Percentiles rank a stretch among this genome's conserved stretches.
phyloP scores from a whole-genome alignment of 139 green algal genomes.

The Coccomyxa sp. region DNA sequence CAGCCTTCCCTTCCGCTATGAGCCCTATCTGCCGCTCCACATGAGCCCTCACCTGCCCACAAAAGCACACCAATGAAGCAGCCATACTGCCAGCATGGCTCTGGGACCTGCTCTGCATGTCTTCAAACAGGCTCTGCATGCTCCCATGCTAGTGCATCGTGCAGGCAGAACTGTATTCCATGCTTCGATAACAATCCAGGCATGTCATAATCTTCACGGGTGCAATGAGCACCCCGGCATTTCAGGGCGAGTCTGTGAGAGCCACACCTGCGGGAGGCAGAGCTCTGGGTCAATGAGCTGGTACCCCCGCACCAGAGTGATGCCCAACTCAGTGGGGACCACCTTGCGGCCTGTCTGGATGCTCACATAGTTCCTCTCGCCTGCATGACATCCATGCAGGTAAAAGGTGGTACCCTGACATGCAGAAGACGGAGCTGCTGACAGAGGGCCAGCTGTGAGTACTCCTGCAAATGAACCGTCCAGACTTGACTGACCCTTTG shows the following conservation, averaged over 20 bases:
- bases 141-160: no score
- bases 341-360: slow-evolving; percentile 62
- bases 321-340: slow-evolving; percentile 82
- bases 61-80: no score
- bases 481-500: no score
- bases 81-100: no score
- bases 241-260: background rate
- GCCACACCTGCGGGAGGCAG: slow-evolving; percentile 65
- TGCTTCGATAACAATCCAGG: background rate
- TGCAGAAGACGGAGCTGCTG: no score
- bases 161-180: no score
- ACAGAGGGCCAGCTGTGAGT: no score
- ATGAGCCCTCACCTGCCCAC: slow-evolving; percentile 55
- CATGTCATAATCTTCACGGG: background rate
- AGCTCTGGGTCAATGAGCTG: slow-evolving; percentile 77
- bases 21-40: slow-evolving; percentile 87
- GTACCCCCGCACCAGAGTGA: slow-evolving; percentile 78
- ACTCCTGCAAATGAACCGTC: no score
- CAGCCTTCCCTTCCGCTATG: slow-evolving; percentile 70
- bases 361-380: slow-evolving; percentile 66
- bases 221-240: background rate
- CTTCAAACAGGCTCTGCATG: no score
- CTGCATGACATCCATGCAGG: background rate
- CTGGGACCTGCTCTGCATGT: no score
- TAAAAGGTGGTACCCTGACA: background rate